Percentiles rank a stretch among this genome's conserved stretches.
Conservation (phyloP, 306 rosid genomes). For the Aeschynomene evenia region DNA sequence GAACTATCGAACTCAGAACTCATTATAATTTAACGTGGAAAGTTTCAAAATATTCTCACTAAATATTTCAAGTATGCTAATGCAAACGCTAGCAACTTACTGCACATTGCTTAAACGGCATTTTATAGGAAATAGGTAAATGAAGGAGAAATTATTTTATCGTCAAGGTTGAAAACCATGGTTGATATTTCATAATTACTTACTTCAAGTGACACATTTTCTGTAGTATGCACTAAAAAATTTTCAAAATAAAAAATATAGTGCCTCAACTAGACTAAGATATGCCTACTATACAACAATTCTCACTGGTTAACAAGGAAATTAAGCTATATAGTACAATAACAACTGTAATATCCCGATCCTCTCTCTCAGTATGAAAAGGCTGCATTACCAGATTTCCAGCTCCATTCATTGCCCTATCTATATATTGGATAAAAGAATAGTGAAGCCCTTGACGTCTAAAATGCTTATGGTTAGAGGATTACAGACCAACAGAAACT, state of each 20-base stretch:
- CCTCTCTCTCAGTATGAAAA: constrained; percentile 20
- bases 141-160: no score
- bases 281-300: constrained; percentile 38
- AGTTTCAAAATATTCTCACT: no score
- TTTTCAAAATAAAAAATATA: not conserved
- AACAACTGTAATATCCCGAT: constrained; percentile 9
- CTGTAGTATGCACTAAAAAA: constrained; percentile 18
- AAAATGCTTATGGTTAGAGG: constrained; percentile 15
- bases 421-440: constrained; percentile 16
- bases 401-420: constrained; percentile 14
- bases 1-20: no score
- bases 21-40: no score
- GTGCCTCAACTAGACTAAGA: constrained; percentile 21
- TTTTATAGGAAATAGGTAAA: no score
- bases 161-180: not conserved
- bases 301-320: constrained; percentile 13
- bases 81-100: not conserved
- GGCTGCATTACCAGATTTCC: constrained; percentile 7
- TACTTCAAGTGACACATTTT: not conserved
- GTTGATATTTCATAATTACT: not conserved
- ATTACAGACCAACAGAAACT: not conserved
- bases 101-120: not conserved
- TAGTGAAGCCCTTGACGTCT: not conserved
- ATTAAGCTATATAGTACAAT: constrained; percentile 7
- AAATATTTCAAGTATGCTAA: not conserved